phyloP scores from a whole-genome alignment of 1,284 basidiomycete genomes.

The Ganoderma leucocontextum region DNA sequence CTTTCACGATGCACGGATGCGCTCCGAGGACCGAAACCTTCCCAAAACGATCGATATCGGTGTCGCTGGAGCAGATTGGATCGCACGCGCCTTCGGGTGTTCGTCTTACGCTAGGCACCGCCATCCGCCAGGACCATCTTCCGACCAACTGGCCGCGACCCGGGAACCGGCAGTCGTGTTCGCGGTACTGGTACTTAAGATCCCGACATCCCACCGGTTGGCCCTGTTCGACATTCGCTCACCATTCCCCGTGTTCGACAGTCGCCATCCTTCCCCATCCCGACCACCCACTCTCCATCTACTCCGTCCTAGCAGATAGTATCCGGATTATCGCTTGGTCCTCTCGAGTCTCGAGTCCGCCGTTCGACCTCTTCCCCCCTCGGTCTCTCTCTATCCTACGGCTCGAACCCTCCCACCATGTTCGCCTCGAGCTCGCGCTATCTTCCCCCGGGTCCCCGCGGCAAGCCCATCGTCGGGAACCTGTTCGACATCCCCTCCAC shows the following conservation, averaged over 20 bases:
- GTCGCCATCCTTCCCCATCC: neutral
- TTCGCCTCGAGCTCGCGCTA: constrained; percentile 20
- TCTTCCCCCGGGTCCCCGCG: constrained; percentile 31
- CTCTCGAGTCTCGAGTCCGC: neutral
- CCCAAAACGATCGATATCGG: neutral
- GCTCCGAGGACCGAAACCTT: neutral
- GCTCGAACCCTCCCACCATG: neutral
- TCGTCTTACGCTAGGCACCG: constrained; percentile 16
- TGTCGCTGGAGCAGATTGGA: too few species aligned
- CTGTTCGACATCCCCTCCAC: constrained; percentile 29
- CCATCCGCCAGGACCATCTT: constrained; percentile 18
- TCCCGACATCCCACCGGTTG: neutral
- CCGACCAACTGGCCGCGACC: constrained; percentile 11
- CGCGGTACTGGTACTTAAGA: constrained; percentile 10
- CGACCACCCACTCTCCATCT: neutral
- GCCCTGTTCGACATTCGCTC: neutral
- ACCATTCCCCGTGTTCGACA: neutral
- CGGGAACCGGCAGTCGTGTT: neutral
- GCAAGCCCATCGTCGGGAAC: constrained; percentile 30
- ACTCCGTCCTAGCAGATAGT: neutral
- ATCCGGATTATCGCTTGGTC: neutral
- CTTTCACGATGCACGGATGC: constrained; percentile 1
- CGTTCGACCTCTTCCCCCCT: neutral
- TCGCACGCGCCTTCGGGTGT: neutral
- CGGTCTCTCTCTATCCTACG: neutral